These are phyloP conservation scores for Cystobasidium onofrii DNA, from an alignment of 768 basidiomycete genomes.

Conservation along the genomic window DNA sequence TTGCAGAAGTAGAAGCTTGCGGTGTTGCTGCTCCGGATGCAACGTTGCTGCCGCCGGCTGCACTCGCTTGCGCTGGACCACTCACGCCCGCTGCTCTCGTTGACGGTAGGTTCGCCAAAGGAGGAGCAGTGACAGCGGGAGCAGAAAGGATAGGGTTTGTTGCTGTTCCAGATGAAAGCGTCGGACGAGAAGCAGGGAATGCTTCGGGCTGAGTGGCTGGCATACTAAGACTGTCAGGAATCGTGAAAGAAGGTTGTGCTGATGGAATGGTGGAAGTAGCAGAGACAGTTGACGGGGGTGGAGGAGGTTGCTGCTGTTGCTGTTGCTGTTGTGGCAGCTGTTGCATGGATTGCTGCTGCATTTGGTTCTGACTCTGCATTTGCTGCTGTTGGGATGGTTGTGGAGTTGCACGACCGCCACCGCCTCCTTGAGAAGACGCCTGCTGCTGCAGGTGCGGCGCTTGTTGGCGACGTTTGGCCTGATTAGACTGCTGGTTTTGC, in stretches of 20 bases:
- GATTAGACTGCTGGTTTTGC: background rate
- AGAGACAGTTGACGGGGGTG: background rate
- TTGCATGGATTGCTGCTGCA: background rate
- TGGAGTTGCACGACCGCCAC: background rate
- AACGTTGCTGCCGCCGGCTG: background rate
- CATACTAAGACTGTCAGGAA: constrained; percentile 31
- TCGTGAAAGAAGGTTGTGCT: constrained; percentile 18
- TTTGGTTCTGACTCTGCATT: background rate
- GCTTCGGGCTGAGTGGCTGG: constrained; percentile 28
- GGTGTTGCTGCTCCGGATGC: background rate
- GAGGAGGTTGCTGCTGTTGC: background rate
- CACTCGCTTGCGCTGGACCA: background rate
- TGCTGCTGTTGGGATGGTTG: background rate
- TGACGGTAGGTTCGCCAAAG: background rate
- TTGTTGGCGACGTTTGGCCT: background rate
- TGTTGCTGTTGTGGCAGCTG: background rate
- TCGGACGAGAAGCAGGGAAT: constrained; percentile 37
- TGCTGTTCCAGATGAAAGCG: constrained; percentile 38
- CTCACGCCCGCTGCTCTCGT: background rate
- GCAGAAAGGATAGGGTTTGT: constrained; percentile 35
- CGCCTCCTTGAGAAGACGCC: background rate
- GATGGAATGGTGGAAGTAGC: background rate
- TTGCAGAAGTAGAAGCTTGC: background rate
- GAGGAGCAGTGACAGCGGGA: constrained; percentile 36
- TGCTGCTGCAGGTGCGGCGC: background rate